phyloP scores from a whole-genome alignment of 2,329 filamentous ascomycete species.

The Karstenula rhodostoma region DNA sequence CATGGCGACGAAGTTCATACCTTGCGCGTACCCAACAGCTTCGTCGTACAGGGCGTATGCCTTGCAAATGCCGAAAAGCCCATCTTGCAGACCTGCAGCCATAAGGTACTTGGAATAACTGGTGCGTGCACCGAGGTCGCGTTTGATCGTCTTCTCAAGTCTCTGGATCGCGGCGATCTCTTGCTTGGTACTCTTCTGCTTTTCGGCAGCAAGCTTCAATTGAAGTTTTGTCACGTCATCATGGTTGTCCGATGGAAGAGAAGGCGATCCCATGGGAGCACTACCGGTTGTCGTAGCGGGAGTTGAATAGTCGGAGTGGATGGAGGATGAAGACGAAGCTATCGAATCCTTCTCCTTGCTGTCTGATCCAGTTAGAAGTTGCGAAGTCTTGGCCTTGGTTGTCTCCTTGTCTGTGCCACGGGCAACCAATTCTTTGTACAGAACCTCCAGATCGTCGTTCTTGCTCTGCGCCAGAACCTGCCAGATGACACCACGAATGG shows the following conservation, averaged over 20 bases:
- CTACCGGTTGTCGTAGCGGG: slow-evolving; percentile 62
- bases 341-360: slow-evolving; percentile 72
- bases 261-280: slow-evolving; percentile 56
- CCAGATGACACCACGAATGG: slow-evolving; percentile 98
- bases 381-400: slow-evolving; percentile 34
- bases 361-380: slow-evolving; percentile 58
- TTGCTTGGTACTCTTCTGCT: slow-evolving; percentile 80
- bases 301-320: slow-evolving; percentile 78
- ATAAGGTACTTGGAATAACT: slow-evolving; percentile 97
- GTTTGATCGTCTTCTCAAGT: slow-evolving; percentile 89
- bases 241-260: slow-evolving; percentile 62
- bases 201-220: slow-evolving; percentile 69
- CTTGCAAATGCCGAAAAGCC: slow-evolving; percentile 94
- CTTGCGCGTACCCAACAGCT: slow-evolving; percentile 93
- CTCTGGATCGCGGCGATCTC: slow-evolving; percentile 77
- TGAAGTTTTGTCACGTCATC: slow-evolving; percentile 74
- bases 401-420: slow-evolving; percentile 81
- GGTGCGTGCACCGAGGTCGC: slow-evolving; percentile 89
- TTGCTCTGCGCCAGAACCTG: slow-evolving; percentile 96
- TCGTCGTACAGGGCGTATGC: slow-evolving; percentile 97
- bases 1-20: slow-evolving; percentile 99
- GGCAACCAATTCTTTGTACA: slow-evolving; percentile 83
- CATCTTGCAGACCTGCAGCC: slow-evolving; percentile 89
- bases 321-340: slow-evolving; percentile 82
- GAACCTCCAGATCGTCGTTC: slow-evolving; percentile 83